Evolutionary conservation across 495 filamentous ascomycete species (phyloP).

Genomic region (Platismatia glauca): DNA sequence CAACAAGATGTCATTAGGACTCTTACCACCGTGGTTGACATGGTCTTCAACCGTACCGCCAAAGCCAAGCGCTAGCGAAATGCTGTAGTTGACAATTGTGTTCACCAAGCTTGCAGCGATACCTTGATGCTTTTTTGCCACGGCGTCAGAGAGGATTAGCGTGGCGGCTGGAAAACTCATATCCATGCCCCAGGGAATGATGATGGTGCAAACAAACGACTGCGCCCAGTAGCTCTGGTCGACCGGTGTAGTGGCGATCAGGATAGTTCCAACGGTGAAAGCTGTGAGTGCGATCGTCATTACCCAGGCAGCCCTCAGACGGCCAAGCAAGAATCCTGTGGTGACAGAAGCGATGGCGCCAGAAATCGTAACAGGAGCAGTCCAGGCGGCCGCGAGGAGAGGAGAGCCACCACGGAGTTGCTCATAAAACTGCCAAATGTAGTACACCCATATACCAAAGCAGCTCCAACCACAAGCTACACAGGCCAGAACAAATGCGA

Average conservation of each 20-base stretch:
- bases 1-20: constrained; percentile 30
- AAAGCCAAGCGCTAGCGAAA: constrained; percentile 57
- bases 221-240: constrained; percentile 39
- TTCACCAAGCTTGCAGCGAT: constrained; percentile 52
- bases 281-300: constrained; percentile 41
- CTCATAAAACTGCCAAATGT: constrained; percentile 36
- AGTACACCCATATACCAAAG: constrained; percentile 43
- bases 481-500: constrained; percentile 38
- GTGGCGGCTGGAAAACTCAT: constrained; percentile 33
- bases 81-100: constrained; percentile 58
- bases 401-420: constrained; percentile 29
- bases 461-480: constrained; percentile 40
- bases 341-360: constrained; percentile 36
- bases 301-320: constrained; percentile 34
- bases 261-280: constrained; percentile 34
- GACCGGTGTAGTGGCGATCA: constrained; percentile 32
- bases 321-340: constrained; percentile 37
- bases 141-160: constrained; percentile 32
- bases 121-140: constrained; percentile 36
- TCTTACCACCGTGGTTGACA: constrained; percentile 38
- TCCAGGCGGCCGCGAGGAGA: constrained; percentile 33
- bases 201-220: constrained; percentile 37
- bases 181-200: constrained; percentile 49
- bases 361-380: constrained; percentile 30
- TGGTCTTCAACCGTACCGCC: constrained; percentile 54